These are phyloP conservation scores for Apiospora kogelbergensis DNA, from an alignment of 2,329 filamentous ascomycete species.

Conservation along the genomic window DNA sequence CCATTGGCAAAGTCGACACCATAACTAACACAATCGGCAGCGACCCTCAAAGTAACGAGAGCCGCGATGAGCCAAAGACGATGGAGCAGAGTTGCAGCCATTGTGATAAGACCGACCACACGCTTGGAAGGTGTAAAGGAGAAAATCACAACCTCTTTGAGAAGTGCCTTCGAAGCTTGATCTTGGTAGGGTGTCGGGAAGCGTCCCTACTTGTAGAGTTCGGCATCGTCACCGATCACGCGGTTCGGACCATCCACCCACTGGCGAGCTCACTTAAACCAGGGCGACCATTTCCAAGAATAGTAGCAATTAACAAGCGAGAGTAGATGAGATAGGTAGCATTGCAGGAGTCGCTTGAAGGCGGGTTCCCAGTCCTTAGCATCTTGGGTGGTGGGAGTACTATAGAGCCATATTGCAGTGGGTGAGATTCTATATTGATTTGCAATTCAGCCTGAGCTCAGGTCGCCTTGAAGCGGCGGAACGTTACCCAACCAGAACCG, in stretches of 20 bases:
- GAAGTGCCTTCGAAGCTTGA: neutral
- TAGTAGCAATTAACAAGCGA: neutral
- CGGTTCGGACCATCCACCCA: neutral
- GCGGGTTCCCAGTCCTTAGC: neutral
- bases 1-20: slow-evolving; percentile 40
- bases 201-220: neutral
- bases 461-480: neutral
- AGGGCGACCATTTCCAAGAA: neutral
- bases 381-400: neutral
- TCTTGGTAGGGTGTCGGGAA: neutral
- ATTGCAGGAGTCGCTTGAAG: neutral
- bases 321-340: neutral
- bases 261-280: neutral
- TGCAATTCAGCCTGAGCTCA: slow-evolving; percentile 3
- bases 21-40: slow-evolving; percentile 33
- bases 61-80: neutral
- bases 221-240: neutral
- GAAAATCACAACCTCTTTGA: neutral
- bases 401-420: neutral
- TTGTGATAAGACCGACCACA: neutral
- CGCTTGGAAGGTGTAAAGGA: neutral
- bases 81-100: neutral
- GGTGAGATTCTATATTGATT: neutral
- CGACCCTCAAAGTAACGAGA: slow-evolving; percentile 17
- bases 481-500: slow-evolving; percentile 2